Evolutionary conservation across 805 yeast species (phyloP), one percentile per base, ranked within the genome.

Genomic region (Candida arabinofermentans): DNA sequence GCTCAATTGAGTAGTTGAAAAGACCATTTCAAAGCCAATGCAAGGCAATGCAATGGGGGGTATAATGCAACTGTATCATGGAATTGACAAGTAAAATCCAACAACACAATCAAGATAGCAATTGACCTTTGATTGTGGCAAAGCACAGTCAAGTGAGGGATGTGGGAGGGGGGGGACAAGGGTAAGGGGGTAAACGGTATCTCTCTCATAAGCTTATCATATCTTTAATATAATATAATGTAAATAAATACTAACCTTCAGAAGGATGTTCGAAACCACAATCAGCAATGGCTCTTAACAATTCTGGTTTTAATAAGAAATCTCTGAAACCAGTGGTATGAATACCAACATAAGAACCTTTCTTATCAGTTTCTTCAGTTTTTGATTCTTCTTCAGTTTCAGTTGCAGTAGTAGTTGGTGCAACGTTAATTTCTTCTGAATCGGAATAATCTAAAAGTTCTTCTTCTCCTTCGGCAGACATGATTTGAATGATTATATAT

Each of bases 191-290:
- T n/a, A n/a, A n/a, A n/a, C n/a, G n/a, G n/a, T n/a, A n/a, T n/a
- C n/a, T n/a, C n/a, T n/a, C n/a, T n/a, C n/a, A n/a, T n/a, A n/a
- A n/a, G n/a, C n/a, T n/a, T 34, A 8, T 14, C 12, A 9, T 8
- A 14, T 34, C n/a, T 34, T 34, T 9, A 12, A 3, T 36, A 14
- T 27, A 2, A 27, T 17, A 16, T 19, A 34, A 23, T 17, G 7
- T 33, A 21, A 8, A 26, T 30, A 14, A 37, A 48, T 54, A 83
- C 93, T 78, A 71, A 86, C 93, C 95, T 83, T 91, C 99, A 53
- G 96, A 88, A 53, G 99, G 99, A 74, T 91, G 99, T 75, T 91
- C 99, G 65, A 91, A 91, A 75, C 99, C 99, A 75, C 97, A 89
- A 71, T 91, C 99, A 54, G 90, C 95, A 64, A 91, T 91, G 51